Evolutionary conservation across 768 basidiomycete genomes (phyloP), one percentile per base, ranked within the genome.

Genomic region (Boletus rufocinnamomeus): DNA sequence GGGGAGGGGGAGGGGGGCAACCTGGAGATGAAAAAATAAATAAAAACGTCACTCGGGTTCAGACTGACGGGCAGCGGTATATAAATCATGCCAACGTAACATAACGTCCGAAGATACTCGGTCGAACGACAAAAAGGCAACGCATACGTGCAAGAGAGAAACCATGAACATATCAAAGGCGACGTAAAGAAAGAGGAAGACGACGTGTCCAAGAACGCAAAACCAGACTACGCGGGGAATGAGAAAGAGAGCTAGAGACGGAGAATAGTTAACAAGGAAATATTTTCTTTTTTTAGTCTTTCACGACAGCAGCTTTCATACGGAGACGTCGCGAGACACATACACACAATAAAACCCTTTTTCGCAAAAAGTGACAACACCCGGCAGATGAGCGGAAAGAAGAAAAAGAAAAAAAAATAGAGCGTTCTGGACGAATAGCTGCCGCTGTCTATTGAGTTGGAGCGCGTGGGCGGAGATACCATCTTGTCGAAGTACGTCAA

Each of bases 361-460:
- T 58, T 56, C n/a, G 50, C 25, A 41, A 59, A 49, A 54, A 43
- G 49, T 40, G 49, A 19, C 34, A 52, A 57, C 27, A 48, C 23
- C 17, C 25, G 13, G 44, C 25, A 54, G 30, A 45, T 45, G 50
- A 34, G 37, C 28, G 8, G 47, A 35, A 56, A 48, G 44, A 54
- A 28, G 27, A 47, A 23, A 28, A 27, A 19, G 2, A 28, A 34
- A 35, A 44, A 43, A 30, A 21, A 37, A n/a, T n/a, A n/a, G 28
- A 58, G 48, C 23, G 45, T 57, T 51, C 52, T 34, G 14, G 57
- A 34, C 27, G 47, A n/a, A 43, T 25, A 17, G 35, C 41, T 17
- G 30, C 43, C 48, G 27, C 44, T 30, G 45, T 65, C 59, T 30
- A 64, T 44, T 21, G 50, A 57, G 40, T 61, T 28, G 43, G 51